A percentile compares a stretch with the other conserved stretches of the same genome.
phyloP scores from a whole-genome alignment of 176 grass and related monocot species.

The Musa troglodytarum region DNA sequence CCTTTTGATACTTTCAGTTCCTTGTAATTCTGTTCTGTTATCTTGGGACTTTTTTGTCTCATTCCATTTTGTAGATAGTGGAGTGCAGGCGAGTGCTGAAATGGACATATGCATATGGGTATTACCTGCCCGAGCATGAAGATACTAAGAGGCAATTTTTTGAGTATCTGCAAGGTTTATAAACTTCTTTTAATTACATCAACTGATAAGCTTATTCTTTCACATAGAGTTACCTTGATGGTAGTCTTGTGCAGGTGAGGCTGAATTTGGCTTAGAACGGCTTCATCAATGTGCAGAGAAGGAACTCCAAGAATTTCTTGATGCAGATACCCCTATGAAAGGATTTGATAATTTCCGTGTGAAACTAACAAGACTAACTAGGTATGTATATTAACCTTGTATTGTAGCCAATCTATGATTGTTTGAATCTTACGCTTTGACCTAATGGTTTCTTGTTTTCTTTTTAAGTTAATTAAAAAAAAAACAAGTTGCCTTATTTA shows the following conservation, averaged over 20 bases:
- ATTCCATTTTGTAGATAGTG: constrained; percentile 54
- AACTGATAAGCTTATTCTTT: constrained; percentile 2
- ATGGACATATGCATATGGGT: constrained; percentile 98
- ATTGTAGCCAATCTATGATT: neutral
- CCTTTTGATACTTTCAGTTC: no score
- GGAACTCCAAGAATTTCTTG: constrained; percentile 88
- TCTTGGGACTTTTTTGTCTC: no score
- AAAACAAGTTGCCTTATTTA: neutral
- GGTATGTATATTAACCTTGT: constrained; percentile 26
- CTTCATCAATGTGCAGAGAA: constrained; percentile 99
- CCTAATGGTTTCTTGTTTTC: neutral
- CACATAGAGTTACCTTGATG: neutral
- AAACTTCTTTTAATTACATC: constrained; percentile 15
- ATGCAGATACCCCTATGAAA: constrained; percentile 74
- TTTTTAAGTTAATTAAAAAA: no score
- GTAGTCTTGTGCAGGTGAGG: constrained; percentile 60
- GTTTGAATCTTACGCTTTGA: neutral
- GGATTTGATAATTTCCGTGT: constrained; percentile 96
- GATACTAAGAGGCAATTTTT: constrained; percentile 90
- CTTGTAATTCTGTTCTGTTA: no score
- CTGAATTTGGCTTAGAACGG: constrained; percentile 89
- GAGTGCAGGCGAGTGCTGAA: constrained; percentile 98
- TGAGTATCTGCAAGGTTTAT: constrained; percentile 95
- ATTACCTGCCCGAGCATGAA: constrained; percentile 89
- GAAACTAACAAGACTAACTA: constrained; percentile 91